These are phyloP conservation scores for Pythium coloratum DNA, from an alignment of 352 stramenopile species.

Conservation along the genomic window DNA sequence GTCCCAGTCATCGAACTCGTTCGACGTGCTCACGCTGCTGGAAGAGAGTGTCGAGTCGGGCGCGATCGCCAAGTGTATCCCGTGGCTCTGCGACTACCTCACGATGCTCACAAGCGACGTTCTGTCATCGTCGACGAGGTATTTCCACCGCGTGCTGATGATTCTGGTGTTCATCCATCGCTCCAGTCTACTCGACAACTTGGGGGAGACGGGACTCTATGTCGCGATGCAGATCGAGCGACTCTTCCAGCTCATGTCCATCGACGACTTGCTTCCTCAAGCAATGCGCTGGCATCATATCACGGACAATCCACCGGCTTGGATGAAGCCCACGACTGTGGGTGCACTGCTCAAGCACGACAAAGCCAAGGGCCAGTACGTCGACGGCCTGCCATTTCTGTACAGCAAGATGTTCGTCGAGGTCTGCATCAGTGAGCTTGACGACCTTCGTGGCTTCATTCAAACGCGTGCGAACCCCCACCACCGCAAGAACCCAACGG, in stretches of 20 bases:
- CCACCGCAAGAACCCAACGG: slow-evolving; percentile 9
- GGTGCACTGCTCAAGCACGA: slow-evolving; percentile 15
- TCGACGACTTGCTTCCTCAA: slow-evolving; percentile 27
- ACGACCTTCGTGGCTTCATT: slow-evolving; percentile 59
- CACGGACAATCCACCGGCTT: slow-evolving; percentile 8
- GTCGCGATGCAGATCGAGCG: slow-evolving; percentile 64
- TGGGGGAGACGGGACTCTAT: slow-evolving; percentile 57
- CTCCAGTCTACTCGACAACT: slow-evolving; percentile 37
- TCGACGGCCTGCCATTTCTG: slow-evolving; percentile 58
- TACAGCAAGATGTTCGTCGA: slow-evolving; percentile 69
- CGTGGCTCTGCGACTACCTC: slow-evolving; percentile 68
- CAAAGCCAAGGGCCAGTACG: background rate
- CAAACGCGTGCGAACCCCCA: slow-evolving; percentile 50
- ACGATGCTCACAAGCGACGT: slow-evolving; percentile 57
- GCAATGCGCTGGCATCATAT: slow-evolving; percentile 5
- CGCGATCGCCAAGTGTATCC: slow-evolving; percentile 57
- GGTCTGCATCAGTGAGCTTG: slow-evolving; percentile 56
- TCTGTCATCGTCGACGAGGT: slow-evolving; percentile 46
- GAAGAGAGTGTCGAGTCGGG: slow-evolving; percentile 40
- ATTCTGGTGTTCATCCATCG: slow-evolving; percentile 47
- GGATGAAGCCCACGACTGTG: slow-evolving; percentile 11
- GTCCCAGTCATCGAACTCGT: slow-evolving; percentile 22
- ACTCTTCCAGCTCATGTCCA: slow-evolving; percentile 44
- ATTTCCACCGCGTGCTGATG: slow-evolving; percentile 50
- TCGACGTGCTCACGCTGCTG: slow-evolving; percentile 50